Conservation (phyloP, 129 eudicot species). For the Erigeron canadensis region DNA sequence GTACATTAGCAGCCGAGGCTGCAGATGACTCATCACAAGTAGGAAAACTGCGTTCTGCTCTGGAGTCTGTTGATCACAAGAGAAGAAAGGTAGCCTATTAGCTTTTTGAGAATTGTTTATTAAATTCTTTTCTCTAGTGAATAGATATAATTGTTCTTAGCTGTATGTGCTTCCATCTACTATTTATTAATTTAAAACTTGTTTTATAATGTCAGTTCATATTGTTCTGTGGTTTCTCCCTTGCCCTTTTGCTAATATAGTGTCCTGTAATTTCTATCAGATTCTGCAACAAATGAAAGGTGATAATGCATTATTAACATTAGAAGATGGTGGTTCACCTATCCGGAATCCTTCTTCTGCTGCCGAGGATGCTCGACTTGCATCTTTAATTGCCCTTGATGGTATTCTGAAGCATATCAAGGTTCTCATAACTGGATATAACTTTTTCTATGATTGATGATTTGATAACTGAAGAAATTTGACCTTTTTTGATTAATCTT, state of each 20-base stretch:
- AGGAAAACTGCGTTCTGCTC: conserved; percentile 87
- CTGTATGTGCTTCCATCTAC: not conserved
- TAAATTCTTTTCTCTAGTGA: not conserved
- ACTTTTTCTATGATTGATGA: conserved; percentile 3
- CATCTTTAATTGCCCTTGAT: conserved; percentile 92
- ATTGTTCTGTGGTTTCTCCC: not conserved
- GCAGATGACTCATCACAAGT: conserved; percentile 92
- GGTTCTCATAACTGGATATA: conserved; percentile 40
- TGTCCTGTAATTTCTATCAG: conserved; percentile 38
- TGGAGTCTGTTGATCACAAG: conserved; percentile 98
- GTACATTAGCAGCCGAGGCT: conserved; percentile 86
- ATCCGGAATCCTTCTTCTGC: conserved; percentile 97
- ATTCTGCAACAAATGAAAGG: conserved; percentile 92
- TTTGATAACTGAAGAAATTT: not conserved
- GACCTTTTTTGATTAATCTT: not conserved
- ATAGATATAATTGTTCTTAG: not conserved
- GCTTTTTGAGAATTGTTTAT: not conserved
- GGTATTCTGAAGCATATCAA: conserved; percentile 86
- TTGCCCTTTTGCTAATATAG: conserved; percentile 1
- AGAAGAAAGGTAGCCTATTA: conserved; percentile 71
- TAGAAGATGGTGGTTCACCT: conserved; percentile 83
- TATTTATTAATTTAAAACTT: not conserved
- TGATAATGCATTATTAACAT: conserved; percentile 60
- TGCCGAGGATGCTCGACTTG: conserved; percentile 98
- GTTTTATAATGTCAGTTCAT: not conserved